Conservation (phyloP, 139 green algal species). For the Spirogloea muscicola region DNA sequence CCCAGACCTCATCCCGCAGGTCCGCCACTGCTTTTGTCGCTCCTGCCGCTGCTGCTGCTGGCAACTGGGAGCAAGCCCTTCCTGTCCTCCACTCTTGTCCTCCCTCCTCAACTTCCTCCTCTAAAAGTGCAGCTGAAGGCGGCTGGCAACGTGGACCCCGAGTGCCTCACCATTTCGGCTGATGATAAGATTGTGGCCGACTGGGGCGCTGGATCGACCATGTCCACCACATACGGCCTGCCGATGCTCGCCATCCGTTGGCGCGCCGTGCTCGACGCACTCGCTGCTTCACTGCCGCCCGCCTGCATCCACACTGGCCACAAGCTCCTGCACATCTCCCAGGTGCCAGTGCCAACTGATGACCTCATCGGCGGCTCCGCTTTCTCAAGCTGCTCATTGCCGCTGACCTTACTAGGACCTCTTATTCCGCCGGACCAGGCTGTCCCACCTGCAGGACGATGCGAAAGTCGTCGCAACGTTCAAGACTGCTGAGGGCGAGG, state of each 20-base stretch:
- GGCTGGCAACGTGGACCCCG: background rate
- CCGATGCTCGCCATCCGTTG: conserved; percentile 17
- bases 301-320: background rate
- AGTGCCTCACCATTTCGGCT: background rate
- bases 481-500: background rate
- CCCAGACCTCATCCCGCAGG: too few relatives aligned
- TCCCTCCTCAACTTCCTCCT: background rate
- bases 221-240: background rate
- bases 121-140: background rate
- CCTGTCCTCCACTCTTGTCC: background rate
- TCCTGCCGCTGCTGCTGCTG: background rate
- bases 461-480: background rate
- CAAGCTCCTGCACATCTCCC: background rate
- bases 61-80: background rate
- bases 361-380: too few relatives aligned
- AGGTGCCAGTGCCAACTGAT: too few relatives aligned
- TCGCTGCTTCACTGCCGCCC: background rate
- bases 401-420: too few relatives aligned
- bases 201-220: background rate
- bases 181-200: background rate
- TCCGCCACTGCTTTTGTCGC: background rate
- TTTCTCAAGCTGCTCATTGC: too few relatives aligned
- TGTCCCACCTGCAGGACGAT: background rate
- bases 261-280: background rate
- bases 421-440: background rate